Evolutionary conservation across 306 rosid genomes (phyloP).

Genomic region (Trifolium pratense): DNA sequence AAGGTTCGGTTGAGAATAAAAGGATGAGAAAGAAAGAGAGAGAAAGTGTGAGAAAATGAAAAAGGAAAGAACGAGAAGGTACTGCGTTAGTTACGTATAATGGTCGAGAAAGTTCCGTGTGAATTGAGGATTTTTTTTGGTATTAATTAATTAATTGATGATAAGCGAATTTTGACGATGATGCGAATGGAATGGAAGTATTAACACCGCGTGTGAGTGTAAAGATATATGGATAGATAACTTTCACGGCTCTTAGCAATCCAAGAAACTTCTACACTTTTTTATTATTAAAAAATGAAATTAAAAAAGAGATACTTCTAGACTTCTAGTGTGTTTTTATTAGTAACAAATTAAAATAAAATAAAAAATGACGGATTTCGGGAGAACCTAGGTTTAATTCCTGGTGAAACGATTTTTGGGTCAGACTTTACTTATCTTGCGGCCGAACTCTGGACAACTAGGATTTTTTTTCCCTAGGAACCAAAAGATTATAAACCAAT

Average conservation of each 20-base stretch:
- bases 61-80: conserved; percentile 61
- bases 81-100: conserved; percentile 51
- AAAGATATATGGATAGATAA: neutral
- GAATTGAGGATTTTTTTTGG: neutral
- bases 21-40: conserved; percentile 21
- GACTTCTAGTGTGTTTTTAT: no score
- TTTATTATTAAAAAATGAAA: neutral
- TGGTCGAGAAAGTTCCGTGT: conserved; percentile 72
- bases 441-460: no score
- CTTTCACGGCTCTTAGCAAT: conserved; percentile 1
- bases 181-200: neutral
- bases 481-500: no score
- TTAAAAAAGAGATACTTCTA: neutral
- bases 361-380: no score
- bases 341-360: no score
- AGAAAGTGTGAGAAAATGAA: neutral
- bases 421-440: no score
- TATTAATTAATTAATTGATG: neutral
- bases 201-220: conserved; percentile 5
- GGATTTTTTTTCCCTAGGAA: no score
- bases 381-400: no score
- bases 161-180: neutral
- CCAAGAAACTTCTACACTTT: conserved; percentile 8
- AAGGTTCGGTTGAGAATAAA: conserved; percentile 62
- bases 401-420: no score